Percentiles rank a stretch among this genome's conserved stretches.
Evolutionary conservation across 2,329 filamentous ascomycete species (phyloP).

Genomic region (Byssochlamys sp.): DNA sequence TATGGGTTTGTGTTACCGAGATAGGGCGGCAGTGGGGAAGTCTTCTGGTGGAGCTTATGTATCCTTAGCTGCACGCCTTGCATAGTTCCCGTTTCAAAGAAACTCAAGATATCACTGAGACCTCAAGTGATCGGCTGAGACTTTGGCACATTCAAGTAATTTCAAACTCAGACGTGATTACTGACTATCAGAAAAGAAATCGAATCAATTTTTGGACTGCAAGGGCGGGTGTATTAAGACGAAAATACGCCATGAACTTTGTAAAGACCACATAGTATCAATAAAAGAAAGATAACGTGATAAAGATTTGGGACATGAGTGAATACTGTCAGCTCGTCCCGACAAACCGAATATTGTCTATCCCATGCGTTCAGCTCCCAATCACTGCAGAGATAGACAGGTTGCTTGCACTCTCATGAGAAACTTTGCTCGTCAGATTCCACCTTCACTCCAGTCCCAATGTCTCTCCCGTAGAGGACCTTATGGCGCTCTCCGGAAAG

Average conservation of each 20-base stretch:
- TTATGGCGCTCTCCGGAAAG: conserved; percentile 11
- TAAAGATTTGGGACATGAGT: too few species aligned
- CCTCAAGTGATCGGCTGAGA: background rate
- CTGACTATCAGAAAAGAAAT: background rate
- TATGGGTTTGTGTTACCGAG: background rate
- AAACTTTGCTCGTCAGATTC: background rate
- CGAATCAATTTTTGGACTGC: background rate
- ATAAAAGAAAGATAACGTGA: background rate
- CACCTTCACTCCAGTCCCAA: background rate
- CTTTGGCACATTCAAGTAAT: background rate
- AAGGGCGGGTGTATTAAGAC: background rate
- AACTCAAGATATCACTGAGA: background rate
- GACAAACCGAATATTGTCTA: background rate
- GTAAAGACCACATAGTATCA: background rate
- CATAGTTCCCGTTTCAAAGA: background rate
- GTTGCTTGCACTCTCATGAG: background rate
- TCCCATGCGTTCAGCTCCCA: background rate
- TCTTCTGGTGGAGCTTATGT: background rate
- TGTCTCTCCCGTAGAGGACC: conserved; percentile 8
- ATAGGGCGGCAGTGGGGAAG: background rate
- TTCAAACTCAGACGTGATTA: background rate
- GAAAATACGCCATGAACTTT: background rate
- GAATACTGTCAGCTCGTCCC: too few species aligned
- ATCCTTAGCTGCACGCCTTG: background rate
- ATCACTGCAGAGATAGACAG: background rate